phyloP scores from a whole-genome alignment of 108 stramenopile species.

The Cyclotella choctawhatcheeana region DNA sequence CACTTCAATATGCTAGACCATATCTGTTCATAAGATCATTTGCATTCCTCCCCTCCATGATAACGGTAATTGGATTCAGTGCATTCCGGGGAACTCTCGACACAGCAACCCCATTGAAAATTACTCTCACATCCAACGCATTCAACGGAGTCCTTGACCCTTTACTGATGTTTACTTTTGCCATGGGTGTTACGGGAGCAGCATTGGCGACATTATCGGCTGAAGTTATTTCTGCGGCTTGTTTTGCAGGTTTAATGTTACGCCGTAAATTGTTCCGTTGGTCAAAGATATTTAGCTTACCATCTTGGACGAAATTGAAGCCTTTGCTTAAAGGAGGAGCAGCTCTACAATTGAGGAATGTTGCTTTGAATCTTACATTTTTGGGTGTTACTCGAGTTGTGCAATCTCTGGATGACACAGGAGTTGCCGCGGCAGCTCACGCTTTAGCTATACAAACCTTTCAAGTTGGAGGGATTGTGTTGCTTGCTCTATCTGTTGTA shows the following conservation, averaged over 20 bases:
- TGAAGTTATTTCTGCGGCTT: slow-evolving; percentile 71
- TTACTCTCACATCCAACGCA: slow-evolving; percentile 76
- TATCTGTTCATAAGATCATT: slow-evolving; percentile 84
- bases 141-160: slow-evolving; percentile 89
- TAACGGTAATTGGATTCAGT: slow-evolving; percentile 69
- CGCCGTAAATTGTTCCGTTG: slow-evolving; percentile 61
- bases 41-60: slow-evolving; percentile 85
- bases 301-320: slow-evolving; percentile 61
- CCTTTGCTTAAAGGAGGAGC: slow-evolving; percentile 80
- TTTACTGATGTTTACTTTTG: slow-evolving; percentile 77
- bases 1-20: slow-evolving; percentile 83
- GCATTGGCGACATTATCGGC: slow-evolving; percentile 84
- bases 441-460: slow-evolving; percentile 89
- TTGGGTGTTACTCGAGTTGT: slow-evolving; percentile 82
- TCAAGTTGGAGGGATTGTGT: slow-evolving; percentile 86
- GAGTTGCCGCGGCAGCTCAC: slow-evolving; percentile 86
- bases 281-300: slow-evolving; percentile 65
- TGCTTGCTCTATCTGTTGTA: slow-evolving; percentile 80
- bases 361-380: slow-evolving; percentile 87
- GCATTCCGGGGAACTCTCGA: slow-evolving; percentile 74
- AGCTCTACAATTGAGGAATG: slow-evolving; percentile 83
- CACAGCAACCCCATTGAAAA: slow-evolving; percentile 85
- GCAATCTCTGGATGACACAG: slow-evolving; percentile 83
- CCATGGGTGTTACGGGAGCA: slow-evolving; percentile 89
- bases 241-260: slow-evolving; percentile 65